These are phyloP conservation scores for Anthostomella pinea DNA, from an alignment of 2,329 filamentous ascomycete species.

Conservation along the genomic window DNA sequence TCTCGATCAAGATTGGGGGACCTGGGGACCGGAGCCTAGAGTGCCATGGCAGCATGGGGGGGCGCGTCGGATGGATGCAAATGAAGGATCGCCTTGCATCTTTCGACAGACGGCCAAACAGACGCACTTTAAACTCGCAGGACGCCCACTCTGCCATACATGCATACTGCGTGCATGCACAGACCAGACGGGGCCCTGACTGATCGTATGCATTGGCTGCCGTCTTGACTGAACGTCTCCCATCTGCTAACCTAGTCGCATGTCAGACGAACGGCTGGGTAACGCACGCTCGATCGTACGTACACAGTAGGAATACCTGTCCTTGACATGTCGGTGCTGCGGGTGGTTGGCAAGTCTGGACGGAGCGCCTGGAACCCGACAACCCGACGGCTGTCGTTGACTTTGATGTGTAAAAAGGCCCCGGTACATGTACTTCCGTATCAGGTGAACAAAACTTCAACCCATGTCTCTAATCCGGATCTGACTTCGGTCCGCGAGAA, in stretches of 20 bases:
- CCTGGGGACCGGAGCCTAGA: slow-evolving; percentile 1
- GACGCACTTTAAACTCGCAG: slow-evolving; percentile 25
- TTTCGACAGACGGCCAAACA: slow-evolving; percentile 15
- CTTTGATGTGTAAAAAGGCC: too few relatives aligned
- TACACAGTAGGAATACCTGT: slow-evolving; percentile 1
- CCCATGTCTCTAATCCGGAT: too few relatives aligned
- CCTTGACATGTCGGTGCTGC: too few relatives aligned
- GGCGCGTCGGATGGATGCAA: slow-evolving; percentile 8
- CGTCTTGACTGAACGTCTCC: slow-evolving; percentile 27
- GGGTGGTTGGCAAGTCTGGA: too few relatives aligned
- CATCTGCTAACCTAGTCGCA: slow-evolving; percentile 20
- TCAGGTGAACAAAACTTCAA: too few relatives aligned
- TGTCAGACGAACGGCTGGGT: slow-evolving; percentile 18
- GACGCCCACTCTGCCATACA: slow-evolving; percentile 20
- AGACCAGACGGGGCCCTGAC: slow-evolving; percentile 30
- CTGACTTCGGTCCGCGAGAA: slow-evolving; percentile 25
- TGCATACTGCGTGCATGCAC: slow-evolving; percentile 12
- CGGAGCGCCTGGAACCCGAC: too few relatives aligned
- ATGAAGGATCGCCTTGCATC: slow-evolving; percentile 15
- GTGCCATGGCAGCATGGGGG: slow-evolving; percentile 2
- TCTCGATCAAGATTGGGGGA: neutral
- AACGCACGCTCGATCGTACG: neutral
- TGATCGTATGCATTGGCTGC: slow-evolving; percentile 38
- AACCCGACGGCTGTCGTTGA: too few relatives aligned
- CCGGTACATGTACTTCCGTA: too few relatives aligned